A percentile compares a stretch with the other conserved stretches of the same genome.
Conservation (phyloP, 768 basidiomycete genomes). For the Auriculariales sp. region DNA sequence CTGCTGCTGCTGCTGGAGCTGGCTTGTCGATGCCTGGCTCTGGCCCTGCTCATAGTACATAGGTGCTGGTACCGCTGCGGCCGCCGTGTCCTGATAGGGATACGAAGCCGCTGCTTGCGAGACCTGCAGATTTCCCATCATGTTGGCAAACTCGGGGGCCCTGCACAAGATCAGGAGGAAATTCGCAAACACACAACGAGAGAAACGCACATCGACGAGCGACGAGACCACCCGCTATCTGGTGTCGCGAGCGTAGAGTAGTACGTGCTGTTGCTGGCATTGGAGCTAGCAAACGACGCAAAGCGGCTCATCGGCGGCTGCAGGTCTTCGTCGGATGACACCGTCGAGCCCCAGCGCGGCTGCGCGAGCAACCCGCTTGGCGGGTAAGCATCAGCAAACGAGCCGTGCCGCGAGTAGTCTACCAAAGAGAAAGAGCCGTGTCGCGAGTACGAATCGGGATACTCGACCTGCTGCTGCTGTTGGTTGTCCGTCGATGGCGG, state of each 20-base stretch:
- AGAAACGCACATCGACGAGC: too few relatives aligned
- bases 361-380: neutral
- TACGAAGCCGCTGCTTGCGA: too few relatives aligned
- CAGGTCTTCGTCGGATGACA: neutral
- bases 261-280: neutral
- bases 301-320: neutral
- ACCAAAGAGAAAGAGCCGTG: constrained; percentile 1
- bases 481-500: neutral
- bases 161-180: too few relatives aligned
- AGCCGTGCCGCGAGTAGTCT: constrained; percentile 4
- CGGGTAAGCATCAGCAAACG: neutral
- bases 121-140: too few relatives aligned
- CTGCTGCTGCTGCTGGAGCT: too few relatives aligned
- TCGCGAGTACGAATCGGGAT: constrained; percentile 4
- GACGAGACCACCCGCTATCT: neutral
- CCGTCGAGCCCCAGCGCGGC: constrained; percentile 8
- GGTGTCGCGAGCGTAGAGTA: neutral
- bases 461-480: neutral
- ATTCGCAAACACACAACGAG: too few relatives aligned
- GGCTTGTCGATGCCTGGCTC: too few relatives aligned
- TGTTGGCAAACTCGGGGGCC: too few relatives aligned
- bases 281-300: neutral
- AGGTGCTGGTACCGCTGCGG: too few relatives aligned
- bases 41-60: too few relatives aligned
- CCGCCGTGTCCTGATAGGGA: too few relatives aligned